Evolutionary conservation across 805 yeast species (phyloP), one percentile per base, ranked within the genome.

Genomic region (Tetrapisispora iriomotensis): DNA sequence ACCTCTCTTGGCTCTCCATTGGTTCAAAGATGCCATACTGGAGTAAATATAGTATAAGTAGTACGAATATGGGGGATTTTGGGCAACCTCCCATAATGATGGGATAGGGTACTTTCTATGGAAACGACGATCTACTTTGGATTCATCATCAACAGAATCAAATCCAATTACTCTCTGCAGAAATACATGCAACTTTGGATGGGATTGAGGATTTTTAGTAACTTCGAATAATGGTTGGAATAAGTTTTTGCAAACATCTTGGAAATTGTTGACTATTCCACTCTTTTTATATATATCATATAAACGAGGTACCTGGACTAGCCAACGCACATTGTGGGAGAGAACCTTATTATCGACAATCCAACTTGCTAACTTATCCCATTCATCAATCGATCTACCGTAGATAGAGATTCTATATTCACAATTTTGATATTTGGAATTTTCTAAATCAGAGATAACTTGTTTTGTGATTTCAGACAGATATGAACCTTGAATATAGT

Each of bases 81-180:
- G 74, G 3, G 73, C 55, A 29, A 72, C 64, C 48, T 75, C 74
- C 99, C 99, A 92, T 42, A 79, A 65, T 12, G 77, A 68, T 27
- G 99, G 94, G n/a, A 75, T 65, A 1, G 97, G 97, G 56, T 71
- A 87, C 57, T 83, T 87, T 45, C 76, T 77, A 50, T 80, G 88
- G 53, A 82, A 72, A 42, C 88, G 73, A 47, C 86, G 77, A 60
- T 92, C 98, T 31, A 75, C 74, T 60, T 94, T 92, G 9, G 95
- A 84, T 63, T 92, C 99, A 62, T 92, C 99, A 62, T 92, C 99
- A 25, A 92, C 99, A 4, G 96, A 85, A 62, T 92, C 99, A 62
- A 92, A 92, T 0, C 99, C 99, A 53, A 92, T 82, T 3, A 92
- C 97, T 51, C 98, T 74, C 65, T 87, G 94, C 50, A 92, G 65